Evolutionary conservation across 2,329 filamentous ascomycete species (phyloP).

Genomic region (Fusarium goolgardi): DNA sequence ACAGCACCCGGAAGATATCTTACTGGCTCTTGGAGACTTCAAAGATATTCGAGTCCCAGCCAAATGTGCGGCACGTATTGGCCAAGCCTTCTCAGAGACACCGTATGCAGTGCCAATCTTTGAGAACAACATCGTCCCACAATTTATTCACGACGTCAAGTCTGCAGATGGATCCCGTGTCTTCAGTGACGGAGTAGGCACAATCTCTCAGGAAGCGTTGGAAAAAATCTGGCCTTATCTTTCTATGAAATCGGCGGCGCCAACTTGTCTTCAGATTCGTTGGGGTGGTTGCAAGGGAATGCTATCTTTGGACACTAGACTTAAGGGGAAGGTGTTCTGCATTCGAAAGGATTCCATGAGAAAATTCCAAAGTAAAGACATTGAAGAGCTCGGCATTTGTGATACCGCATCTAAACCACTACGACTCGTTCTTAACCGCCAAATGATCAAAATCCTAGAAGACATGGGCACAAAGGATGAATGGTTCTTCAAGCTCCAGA

Average conservation of each 20-base stretch:
- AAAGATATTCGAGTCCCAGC: conserved; percentile 63
- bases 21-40: conserved; percentile 64
- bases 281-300: conserved; percentile 82
- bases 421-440: conserved; percentile 78
- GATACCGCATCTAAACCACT: conserved; percentile 75
- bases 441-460: conserved; percentile 87
- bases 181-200: conserved; percentile 86
- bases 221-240: conserved; percentile 69
- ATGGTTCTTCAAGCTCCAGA: conserved; percentile 75
- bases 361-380: conserved; percentile 74
- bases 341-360: conserved; percentile 79
- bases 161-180: conserved; percentile 61
- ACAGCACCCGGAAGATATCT: conserved; percentile 57
- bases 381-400: conserved; percentile 75
- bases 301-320: conserved; percentile 73
- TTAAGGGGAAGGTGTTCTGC: conserved; percentile 68
- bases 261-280: conserved; percentile 80
- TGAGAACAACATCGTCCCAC: conserved; percentile 51
- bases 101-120: conserved; percentile 68
- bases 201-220: conserved; percentile 71
- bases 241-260: conserved; percentile 59
- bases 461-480: conserved; percentile 71
- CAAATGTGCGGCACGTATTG: conserved; percentile 69
- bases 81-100: conserved; percentile 80
- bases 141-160: conserved; percentile 63